These are phyloP conservation scores for Hyaloscypha bicolor DNA, from an alignment of 495 filamentous ascomycete genomes.

Conservation along the genomic window DNA sequence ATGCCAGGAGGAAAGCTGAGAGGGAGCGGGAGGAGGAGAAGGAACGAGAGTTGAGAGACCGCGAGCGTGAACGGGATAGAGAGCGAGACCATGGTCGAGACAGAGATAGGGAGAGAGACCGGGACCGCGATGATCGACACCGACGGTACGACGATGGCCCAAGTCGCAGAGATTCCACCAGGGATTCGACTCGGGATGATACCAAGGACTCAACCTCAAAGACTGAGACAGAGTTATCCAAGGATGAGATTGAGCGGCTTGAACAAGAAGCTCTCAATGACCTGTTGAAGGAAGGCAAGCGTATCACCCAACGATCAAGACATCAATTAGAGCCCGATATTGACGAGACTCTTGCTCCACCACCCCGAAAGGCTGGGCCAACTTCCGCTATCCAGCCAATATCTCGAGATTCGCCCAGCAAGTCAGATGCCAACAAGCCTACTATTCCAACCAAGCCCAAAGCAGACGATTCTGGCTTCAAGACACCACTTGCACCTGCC, in stretches of 20 bases:
- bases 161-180: conserved; percentile 6
- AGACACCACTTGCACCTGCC: conserved; percentile 30
- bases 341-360: conserved; percentile 53
- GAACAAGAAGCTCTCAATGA: conserved; percentile 57
- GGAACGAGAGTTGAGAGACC: conserved; percentile 37
- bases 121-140: conserved; percentile 31
- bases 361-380: conserved; percentile 51
- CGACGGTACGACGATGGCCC: conserved; percentile 22
- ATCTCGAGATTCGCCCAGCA: conserved; percentile 24
- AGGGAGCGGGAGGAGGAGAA: conserved; percentile 32
- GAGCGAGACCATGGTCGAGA: conserved; percentile 37
- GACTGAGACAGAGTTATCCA: conserved; percentile 49
- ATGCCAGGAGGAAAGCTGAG: conserved; percentile 31
- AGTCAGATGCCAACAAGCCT: conserved; percentile 24
- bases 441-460: conserved; percentile 27
- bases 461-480: conserved; percentile 27
- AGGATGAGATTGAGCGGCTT: conserved; percentile 55
- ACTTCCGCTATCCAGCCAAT: conserved; percentile 57
- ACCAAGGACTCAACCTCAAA: conserved; percentile 22
- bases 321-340: conserved; percentile 50
- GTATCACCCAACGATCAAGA: conserved; percentile 41
- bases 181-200: conserved; percentile 13
- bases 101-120: conserved; percentile 32
- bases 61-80: conserved; percentile 32
- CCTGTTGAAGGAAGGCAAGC: conserved; percentile 56